Evolutionary conservation across 116 monocot genomes (phyloP).

Genomic region (Dioscorea cayenensis): DNA sequence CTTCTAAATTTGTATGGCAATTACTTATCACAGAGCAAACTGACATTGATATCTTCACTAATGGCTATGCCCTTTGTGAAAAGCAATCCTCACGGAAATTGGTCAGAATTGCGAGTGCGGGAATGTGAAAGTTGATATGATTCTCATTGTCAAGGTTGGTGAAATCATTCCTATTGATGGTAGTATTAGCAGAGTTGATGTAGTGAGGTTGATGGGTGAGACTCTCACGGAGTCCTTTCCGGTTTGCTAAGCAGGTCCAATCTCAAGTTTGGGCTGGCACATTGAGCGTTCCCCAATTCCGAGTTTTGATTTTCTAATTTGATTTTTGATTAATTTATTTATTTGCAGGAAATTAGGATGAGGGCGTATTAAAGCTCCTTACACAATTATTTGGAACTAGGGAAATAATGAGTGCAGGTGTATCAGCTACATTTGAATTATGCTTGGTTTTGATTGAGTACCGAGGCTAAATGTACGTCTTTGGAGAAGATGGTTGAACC

Average conservation of each 20-base stretch:
- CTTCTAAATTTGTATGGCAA: background rate
- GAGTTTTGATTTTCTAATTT: too few species aligned
- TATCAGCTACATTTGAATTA: too few species aligned
- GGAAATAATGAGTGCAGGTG: too few species aligned
- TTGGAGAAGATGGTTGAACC: too few species aligned
- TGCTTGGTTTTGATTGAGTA: too few species aligned
- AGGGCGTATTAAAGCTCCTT: too few species aligned
- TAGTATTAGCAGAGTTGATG: slow-evolving; percentile 60
- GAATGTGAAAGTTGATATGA: slow-evolving; percentile 51
- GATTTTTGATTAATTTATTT: too few species aligned
- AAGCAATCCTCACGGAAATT: slow-evolving; percentile 69
- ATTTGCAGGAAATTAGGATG: too few species aligned
- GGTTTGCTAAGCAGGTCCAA: slow-evolving; percentile 59
- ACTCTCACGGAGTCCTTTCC: slow-evolving; percentile 90
- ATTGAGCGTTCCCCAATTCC: slow-evolving; percentile 65
- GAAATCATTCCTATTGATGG: slow-evolving; percentile 93
- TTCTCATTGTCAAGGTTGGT: slow-evolving; percentile 83
- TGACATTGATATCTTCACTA: slow-evolving; percentile 76
- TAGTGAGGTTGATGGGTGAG: slow-evolving; percentile 79
- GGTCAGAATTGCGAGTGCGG: slow-evolving; percentile 45
- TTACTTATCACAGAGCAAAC: slow-evolving; percentile 41
- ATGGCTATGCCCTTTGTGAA: slow-evolving; percentile 91
- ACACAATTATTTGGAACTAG: too few species aligned
- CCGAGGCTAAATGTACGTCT: too few species aligned
- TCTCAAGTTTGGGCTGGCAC: slow-evolving; percentile 92